Conservation (phyloP, 768 basidiomycete species). For the Mycena crocata region DNA sequence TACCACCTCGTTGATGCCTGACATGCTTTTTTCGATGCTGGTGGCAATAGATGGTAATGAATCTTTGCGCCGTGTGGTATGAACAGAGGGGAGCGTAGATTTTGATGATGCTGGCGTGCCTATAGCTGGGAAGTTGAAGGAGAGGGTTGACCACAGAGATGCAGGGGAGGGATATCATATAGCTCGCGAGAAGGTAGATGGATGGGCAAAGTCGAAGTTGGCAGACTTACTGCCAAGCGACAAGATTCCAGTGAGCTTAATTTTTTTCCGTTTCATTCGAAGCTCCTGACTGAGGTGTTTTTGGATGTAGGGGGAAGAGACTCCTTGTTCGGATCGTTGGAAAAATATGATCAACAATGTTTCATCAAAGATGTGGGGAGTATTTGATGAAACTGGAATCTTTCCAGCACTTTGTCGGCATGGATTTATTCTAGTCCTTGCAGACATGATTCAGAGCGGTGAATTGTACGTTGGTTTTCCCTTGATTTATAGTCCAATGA, state of each 20-base stretch:
- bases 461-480: constrained; percentile 45
- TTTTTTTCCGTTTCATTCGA: too few species aligned
- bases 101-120: not conserved
- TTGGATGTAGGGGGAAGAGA: constrained; percentile 3
- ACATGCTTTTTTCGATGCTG: constrained; percentile 32
- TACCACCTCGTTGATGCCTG: constrained; percentile 29
- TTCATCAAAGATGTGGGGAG: constrained; percentile 42
- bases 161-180: constrained; percentile 28
- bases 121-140: not conserved
- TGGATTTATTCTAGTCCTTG: constrained; percentile 44
- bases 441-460: constrained; percentile 49
- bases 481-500: not conserved
- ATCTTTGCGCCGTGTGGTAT: not conserved
- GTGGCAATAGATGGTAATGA: constrained; percentile 40
- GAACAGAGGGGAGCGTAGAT: not conserved
- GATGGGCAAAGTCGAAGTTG: not conserved
- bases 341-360: constrained; percentile 38
- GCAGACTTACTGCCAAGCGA: not conserved
- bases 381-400: constrained; percentile 52
- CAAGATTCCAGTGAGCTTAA: not conserved
- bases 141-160: not conserved
- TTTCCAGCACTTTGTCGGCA: constrained; percentile 51
- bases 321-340: constrained; percentile 9
- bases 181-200: constrained; percentile 18
- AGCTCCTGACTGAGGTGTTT: too few species aligned